Evolutionary conservation across 2,329 filamentous ascomycete genomes (phyloP).

Genomic region (Sporothrix schenckii): DNA sequence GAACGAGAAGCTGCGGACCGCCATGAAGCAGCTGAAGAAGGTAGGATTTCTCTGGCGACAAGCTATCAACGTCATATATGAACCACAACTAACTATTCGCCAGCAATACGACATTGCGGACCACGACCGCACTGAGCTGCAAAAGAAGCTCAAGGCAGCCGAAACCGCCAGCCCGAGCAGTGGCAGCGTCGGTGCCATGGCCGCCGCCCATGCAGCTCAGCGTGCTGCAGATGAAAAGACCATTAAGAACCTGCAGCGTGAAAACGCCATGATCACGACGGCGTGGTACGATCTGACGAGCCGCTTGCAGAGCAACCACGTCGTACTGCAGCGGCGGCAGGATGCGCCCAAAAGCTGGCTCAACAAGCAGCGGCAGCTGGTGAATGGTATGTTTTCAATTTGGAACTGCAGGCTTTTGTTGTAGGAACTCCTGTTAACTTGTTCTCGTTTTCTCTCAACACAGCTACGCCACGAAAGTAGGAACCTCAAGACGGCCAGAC

Average conservation of each 20-base stretch:
- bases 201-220: conserved; percentile 27
- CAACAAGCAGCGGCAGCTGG: conserved; percentile 76
- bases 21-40: conserved; percentile 61
- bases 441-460: background rate
- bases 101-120: conserved; percentile 64
- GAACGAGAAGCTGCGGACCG: conserved; percentile 60
- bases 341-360: conserved; percentile 81
- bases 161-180: conserved; percentile 53
- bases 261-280: conserved; percentile 77
- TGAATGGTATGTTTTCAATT: conserved; percentile 55
- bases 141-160: conserved; percentile 57
- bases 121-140: conserved; percentile 59
- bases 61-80: background rate
- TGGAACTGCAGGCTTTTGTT: background rate
- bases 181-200: conserved; percentile 50
- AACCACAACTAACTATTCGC: background rate
- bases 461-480: conserved; percentile 37
- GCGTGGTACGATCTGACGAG: conserved; percentile 84
- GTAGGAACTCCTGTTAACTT: background rate
- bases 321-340: conserved; percentile 72
- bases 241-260: conserved; percentile 72
- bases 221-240: conserved; percentile 57
- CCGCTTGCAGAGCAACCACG: conserved; percentile 79
- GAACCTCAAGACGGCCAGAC: conserved; percentile 29
- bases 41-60: conserved; percentile 48